A percentile compares a stretch with the other conserved stretches of the same genome.
These are phyloP conservation scores for Neltuma alba DNA, from an alignment of 306 rosid genomes.

Conservation along the genomic window DNA sequence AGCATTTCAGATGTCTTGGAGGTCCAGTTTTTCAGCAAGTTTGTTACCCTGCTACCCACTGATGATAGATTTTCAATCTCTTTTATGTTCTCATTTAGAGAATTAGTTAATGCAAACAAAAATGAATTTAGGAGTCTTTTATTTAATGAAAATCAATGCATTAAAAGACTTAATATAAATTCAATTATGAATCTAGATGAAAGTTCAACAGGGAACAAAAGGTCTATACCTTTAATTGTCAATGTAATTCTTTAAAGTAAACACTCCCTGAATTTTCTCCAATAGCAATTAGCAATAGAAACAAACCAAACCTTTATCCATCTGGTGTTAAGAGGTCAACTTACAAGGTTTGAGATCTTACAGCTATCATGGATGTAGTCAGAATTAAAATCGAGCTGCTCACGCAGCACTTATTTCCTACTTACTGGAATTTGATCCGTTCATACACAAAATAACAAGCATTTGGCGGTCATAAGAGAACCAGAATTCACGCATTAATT, in stretches of 20 bases:
- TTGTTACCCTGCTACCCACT: background rate
- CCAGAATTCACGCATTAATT: conserved; percentile 6
- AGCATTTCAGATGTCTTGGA: background rate
- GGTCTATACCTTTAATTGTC: background rate
- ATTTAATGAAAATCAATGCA: background rate
- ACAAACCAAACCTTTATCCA: conserved; percentile 11
- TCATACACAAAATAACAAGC: background rate
- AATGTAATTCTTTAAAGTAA: conserved; percentile 1
- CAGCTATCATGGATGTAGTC: conserved; percentile 8
- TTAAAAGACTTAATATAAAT: background rate
- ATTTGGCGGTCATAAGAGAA: background rate
- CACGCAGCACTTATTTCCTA: conserved; percentile 2
- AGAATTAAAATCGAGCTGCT: conserved; percentile 13
- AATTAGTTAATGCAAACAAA: background rate
- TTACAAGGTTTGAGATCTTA: background rate
- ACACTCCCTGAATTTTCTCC: background rate
- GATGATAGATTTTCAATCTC: background rate
- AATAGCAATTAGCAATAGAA: background rate
- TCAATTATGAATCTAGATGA: background rate
- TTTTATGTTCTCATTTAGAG: background rate
- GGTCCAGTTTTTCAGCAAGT: background rate
- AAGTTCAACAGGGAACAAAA: background rate
- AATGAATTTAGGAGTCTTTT: background rate
- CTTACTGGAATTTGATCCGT: background rate
- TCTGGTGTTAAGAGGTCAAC: background rate